These are phyloP conservation scores for Linnemannia elongata DNA, from an alignment of 192 early-diverging fungal species.

Conservation along the genomic window DNA sequence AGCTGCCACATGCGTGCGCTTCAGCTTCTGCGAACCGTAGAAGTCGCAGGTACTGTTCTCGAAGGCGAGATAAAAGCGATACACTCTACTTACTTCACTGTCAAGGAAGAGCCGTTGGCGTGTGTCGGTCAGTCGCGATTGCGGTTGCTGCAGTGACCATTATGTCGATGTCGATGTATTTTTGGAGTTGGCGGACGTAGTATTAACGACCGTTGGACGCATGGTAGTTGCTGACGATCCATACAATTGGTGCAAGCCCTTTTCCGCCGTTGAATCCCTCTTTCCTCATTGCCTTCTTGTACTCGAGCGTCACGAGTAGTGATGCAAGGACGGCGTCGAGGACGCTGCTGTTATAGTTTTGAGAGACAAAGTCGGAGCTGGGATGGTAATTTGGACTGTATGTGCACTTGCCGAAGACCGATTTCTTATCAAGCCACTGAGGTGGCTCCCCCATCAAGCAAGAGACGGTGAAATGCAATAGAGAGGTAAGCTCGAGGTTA, in stretches of 20 bases:
- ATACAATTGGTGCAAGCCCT: conserved; percentile 37
- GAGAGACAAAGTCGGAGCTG: conserved; percentile 22
- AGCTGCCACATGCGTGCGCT: background rate
- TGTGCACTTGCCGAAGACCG: background rate
- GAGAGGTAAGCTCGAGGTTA: background rate
- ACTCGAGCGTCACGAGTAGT: background rate
- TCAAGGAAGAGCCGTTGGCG: background rate
- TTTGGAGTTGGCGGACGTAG: conserved; percentile 42
- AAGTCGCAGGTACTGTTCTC: conserved; percentile 42
- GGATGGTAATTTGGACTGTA: conserved; percentile 22
- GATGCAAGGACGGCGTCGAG: conserved; percentile 23
- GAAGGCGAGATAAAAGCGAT: conserved; percentile 43
- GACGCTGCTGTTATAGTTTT: conserved; percentile 15
- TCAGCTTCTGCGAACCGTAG: conserved; percentile 39
- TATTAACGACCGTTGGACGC: conserved; percentile 31
- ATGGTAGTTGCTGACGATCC: conserved; percentile 45
- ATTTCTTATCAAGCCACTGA: background rate
- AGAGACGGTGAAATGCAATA: background rate
- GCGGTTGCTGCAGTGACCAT: conserved; percentile 30
- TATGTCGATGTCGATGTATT: conserved; percentile 41
- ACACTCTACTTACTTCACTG: background rate
- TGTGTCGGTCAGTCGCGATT: conserved; percentile 17
- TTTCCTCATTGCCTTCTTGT: conserved; percentile 8
- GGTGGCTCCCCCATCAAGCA: conserved; percentile 24
- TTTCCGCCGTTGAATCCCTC: conserved; percentile 16